A percentile compares a stretch with the other conserved stretches of the same genome.
phyloP scores from a whole-genome alignment of 2,329 filamentous ascomycete genomes.

The Ophiostoma populinum region DNA sequence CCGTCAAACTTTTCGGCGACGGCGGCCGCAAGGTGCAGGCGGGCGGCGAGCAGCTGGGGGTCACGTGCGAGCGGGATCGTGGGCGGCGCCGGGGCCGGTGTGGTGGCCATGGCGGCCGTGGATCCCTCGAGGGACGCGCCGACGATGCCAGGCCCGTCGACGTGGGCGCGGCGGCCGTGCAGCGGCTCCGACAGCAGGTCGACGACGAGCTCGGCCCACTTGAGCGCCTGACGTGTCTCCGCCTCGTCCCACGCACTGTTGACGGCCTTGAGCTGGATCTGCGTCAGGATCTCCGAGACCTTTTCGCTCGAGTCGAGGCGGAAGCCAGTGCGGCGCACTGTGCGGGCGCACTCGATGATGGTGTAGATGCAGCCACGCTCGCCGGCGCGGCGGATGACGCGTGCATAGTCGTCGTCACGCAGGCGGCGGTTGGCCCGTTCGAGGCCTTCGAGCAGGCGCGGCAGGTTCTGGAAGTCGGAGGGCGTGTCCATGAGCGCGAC shows the following conservation, averaged over 20 bases:
- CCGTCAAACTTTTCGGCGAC: slow-evolving; percentile 17
- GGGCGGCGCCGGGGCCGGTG: slow-evolving; percentile 7
- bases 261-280: slow-evolving; percentile 25
- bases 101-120: slow-evolving; percentile 3
- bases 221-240: slow-evolving; percentile 25
- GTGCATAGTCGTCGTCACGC: slow-evolving; percentile 17
- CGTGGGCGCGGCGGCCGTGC: slow-evolving; percentile 16
- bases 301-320: slow-evolving; percentile 24
- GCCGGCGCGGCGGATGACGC: slow-evolving; percentile 25
- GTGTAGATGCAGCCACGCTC: slow-evolving; percentile 23
- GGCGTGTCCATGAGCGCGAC: slow-evolving; percentile 28
- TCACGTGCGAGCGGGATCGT: slow-evolving; percentile 21
- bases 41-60: slow-evolving; percentile 24
- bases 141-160: slow-evolving; percentile 7
- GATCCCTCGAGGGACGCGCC: neutral
- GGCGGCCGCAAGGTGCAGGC: slow-evolving; percentile 26
- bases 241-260: slow-evolving; percentile 17
- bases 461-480: slow-evolving; percentile 35
- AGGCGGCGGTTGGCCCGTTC: slow-evolving; percentile 25
- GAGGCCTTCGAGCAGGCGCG: slow-evolving; percentile 30
- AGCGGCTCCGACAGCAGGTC: slow-evolving; percentile 29
- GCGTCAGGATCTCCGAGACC: slow-evolving; percentile 22
- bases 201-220: slow-evolving; percentile 28
- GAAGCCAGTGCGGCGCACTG: slow-evolving; percentile 28
- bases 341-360: slow-evolving; percentile 33